Conservation (phyloP, 2,329 filamentous ascomycete genomes). For the Paecilomyces dactylethromorphus region DNA sequence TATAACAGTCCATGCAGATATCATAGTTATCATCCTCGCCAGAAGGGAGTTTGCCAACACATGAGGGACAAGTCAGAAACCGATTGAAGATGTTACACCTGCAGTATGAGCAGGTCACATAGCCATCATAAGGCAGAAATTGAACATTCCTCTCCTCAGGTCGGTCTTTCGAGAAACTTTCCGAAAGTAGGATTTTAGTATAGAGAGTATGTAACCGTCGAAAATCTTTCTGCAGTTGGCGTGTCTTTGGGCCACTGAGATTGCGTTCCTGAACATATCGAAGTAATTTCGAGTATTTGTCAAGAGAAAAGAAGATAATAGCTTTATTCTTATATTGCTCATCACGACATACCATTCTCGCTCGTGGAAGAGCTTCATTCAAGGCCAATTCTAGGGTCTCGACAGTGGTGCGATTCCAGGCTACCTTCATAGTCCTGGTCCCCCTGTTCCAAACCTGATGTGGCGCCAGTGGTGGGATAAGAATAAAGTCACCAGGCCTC, state of each 20-base stretch:
- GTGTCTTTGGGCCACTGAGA: slow-evolving; percentile 46
- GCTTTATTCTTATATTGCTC: slow-evolving; percentile 99
- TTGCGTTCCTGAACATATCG: slow-evolving; percentile 51
- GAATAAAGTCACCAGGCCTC: slow-evolving; percentile 80
- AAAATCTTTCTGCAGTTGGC: slow-evolving; percentile 76
- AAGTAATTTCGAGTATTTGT: slow-evolving; percentile 63
- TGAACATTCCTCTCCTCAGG: slow-evolving; percentile 64
- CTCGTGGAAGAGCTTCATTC: slow-evolving; percentile 79
- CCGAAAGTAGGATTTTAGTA: slow-evolving; percentile 71
- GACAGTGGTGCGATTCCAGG: slow-evolving; percentile 92
- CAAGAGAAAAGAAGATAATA: slow-evolving; percentile 80
- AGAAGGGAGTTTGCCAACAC: slow-evolving; percentile 59
- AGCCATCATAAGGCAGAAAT: slow-evolving; percentile 75
- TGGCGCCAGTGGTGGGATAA: slow-evolving; percentile 85
- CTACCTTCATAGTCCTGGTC: slow-evolving; percentile 92
- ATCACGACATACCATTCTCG: slow-evolving; percentile 85
- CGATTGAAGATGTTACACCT: slow-evolving; percentile 95
- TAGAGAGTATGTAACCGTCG: slow-evolving; percentile 71
- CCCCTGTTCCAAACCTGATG: slow-evolving; percentile 99
- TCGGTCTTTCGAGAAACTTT: slow-evolving; percentile 66
- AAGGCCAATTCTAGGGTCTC: slow-evolving; percentile 85
- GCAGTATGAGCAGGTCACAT: slow-evolving; percentile 93
- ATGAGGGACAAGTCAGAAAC: slow-evolving; percentile 86
- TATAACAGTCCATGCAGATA: slow-evolving; percentile 96
- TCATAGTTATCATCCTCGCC: slow-evolving; percentile 85